Percentiles rank a stretch among this genome's conserved stretches.
Evolutionary conservation across 805 yeast species (phyloP).

Genomic region (Yamadazyma phyllophila): DNA sequence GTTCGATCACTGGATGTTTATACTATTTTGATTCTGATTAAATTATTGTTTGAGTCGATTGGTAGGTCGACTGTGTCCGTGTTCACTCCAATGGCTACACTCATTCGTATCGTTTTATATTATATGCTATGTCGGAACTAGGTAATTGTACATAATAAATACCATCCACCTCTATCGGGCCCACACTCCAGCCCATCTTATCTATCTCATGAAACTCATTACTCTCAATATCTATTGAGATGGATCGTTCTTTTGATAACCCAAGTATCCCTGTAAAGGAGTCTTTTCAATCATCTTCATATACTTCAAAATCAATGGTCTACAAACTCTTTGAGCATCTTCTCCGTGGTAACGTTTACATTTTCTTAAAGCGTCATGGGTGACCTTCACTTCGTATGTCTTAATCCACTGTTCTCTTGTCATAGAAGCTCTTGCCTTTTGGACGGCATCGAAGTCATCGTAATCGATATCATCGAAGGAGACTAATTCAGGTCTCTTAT

Average conservation of each 20-base stretch:
- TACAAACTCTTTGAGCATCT: conserved; percentile 67
- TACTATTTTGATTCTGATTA: too few relatives aligned
- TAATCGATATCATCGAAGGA: conserved; percentile 84
- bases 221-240: conserved; percentile 38
- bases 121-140: conserved; percentile 6
- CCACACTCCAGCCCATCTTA: background rate
- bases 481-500: conserved; percentile 63
- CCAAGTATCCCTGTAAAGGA: conserved; percentile 69
- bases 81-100: too few relatives aligned
- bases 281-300: conserved; percentile 72
- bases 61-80: too few relatives aligned
- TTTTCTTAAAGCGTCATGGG: conserved; percentile 72
- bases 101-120: conserved; percentile 1
- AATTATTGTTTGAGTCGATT: too few relatives aligned
- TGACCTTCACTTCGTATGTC: conserved; percentile 60
- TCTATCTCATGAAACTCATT: conserved; percentile 4
- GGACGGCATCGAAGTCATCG: conserved; percentile 58
- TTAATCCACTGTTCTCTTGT: conserved; percentile 79
- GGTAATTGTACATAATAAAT: conserved; percentile 9
- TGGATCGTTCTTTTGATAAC: conserved; percentile 89
- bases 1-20: too few relatives aligned
- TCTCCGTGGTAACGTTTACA: conserved; percentile 62
- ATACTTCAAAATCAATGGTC: conserved; percentile 73
- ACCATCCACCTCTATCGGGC: background rate
- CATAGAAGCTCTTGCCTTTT: conserved; percentile 73